Evolutionary conservation across 106 monocot genomes (phyloP).

Genomic region (Acorus gramineus): DNA sequence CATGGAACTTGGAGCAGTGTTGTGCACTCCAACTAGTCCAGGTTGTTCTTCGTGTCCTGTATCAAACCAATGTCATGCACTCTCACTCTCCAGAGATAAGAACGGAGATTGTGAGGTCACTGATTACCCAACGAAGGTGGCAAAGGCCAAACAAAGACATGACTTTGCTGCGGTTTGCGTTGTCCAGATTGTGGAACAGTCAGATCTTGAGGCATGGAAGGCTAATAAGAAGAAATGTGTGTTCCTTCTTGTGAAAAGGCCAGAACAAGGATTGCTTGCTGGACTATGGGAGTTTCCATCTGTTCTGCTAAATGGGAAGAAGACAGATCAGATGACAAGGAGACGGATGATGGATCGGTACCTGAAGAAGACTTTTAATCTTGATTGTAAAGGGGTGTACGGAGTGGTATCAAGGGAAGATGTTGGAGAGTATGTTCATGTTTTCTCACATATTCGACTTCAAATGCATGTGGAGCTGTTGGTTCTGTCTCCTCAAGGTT

Average conservation of each 20-base stretch:
- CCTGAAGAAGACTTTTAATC: constrained; percentile 38
- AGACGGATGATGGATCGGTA: constrained; percentile 50
- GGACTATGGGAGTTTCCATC: constrained; percentile 96
- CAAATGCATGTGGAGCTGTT: constrained; percentile 79
- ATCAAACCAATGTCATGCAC: constrained; percentile 57
- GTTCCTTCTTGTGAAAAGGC: constrained; percentile 80
- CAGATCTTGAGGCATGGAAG: constrained; percentile 7
- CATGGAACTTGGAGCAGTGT: constrained; percentile 92
- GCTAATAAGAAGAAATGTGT: constrained; percentile 9
- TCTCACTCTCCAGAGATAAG: constrained; percentile 39
- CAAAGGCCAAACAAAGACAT: constrained; percentile 56
- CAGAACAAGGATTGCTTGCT: constrained; percentile 81
- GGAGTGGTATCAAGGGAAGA: constrained; percentile 42
- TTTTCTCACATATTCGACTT: constrained; percentile 89
- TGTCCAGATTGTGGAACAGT: constrained; percentile 41
- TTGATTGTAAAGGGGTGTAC: constrained; percentile 33
- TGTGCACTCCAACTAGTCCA: constrained; percentile 59
- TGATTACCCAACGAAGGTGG: constrained; percentile 73
- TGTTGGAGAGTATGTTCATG: constrained; percentile 75
- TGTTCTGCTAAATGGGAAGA: constrained; percentile 44
- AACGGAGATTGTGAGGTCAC: constrained; percentile 33
- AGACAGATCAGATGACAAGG: constrained; percentile 32
- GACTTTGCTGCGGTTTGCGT: constrained; percentile 90
- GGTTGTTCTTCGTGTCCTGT: constrained; percentile 69
- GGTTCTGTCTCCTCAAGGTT: constrained; percentile 54